These are phyloP conservation scores for Saturnispora hagleri DNA, from an alignment of 805 yeast genomes.

Conservation along the genomic window DNA sequence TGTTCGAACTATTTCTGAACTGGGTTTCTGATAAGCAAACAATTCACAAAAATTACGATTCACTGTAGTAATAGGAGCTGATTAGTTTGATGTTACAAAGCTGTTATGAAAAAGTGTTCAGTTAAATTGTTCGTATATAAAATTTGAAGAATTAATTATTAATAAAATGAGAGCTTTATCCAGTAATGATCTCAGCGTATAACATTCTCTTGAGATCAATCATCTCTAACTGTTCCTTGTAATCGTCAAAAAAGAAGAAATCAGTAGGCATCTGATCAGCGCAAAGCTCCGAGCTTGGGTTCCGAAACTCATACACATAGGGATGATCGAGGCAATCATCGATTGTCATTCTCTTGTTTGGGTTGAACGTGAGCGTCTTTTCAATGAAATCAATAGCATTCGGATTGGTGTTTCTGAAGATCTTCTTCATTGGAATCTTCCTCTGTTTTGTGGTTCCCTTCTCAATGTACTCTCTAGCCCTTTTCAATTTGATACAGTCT, in stretches of 20 bases:
- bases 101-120: background rate
- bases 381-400: constrained; percentile 54
- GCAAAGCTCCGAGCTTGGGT: constrained; percentile 61
- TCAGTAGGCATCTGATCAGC: constrained; percentile 45
- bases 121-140: background rate
- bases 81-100: background rate
- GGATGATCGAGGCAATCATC: constrained; percentile 80
- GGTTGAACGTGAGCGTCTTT: constrained; percentile 72
- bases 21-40: background rate
- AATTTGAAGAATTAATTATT: background rate
- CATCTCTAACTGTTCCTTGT: constrained; percentile 41
- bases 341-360: constrained; percentile 70
- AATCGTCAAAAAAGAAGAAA: constrained; percentile 46
- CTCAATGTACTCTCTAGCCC: constrained; percentile 71
- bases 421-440: constrained; percentile 41
- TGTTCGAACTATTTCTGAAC: background rate
- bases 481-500: constrained; percentile 59
- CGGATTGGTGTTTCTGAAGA: constrained; percentile 44
- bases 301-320: constrained; percentile 57
- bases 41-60: too few relatives aligned
- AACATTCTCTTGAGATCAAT: constrained; percentile 44
- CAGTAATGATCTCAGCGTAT: constrained; percentile 41
- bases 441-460: constrained; percentile 37
- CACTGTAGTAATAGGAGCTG: too few relatives aligned
- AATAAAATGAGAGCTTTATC: constrained; percentile 6